phyloP scores from a whole-genome alignment of 2,329 filamentous ascomycete genomes.

The Calonectria naviculata region DNA sequence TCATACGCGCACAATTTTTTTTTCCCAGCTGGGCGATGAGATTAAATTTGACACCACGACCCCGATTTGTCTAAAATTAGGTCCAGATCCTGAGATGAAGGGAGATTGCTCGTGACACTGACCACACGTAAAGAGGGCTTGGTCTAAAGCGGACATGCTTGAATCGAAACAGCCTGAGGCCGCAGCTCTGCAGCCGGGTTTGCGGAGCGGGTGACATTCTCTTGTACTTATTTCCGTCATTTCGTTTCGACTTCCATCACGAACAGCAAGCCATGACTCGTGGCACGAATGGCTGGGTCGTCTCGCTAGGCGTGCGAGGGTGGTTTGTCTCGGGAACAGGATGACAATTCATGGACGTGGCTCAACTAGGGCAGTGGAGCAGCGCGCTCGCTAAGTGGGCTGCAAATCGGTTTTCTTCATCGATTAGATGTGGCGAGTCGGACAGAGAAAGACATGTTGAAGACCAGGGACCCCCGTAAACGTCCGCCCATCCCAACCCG shows the following conservation, averaged over 20 bases:
- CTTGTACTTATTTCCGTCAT: background rate
- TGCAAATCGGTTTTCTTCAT: slow-evolving; percentile 7
- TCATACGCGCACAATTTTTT: background rate
- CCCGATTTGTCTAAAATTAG: slow-evolving; percentile 1
- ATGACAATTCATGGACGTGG: background rate
- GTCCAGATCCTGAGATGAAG: background rate
- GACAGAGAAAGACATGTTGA: background rate
- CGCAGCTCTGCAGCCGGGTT: background rate
- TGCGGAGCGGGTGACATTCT: background rate
- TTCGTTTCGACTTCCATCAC: too few species aligned
- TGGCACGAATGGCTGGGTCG: background rate
- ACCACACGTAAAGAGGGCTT: background rate
- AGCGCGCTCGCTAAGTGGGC: background rate
- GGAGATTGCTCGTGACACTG: background rate
- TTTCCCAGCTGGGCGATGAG: background rate
- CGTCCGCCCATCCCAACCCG: background rate
- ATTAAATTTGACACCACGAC: background rate
- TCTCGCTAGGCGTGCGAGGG: background rate
- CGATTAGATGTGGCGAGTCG: slow-evolving; percentile 6
- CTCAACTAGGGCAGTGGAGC: background rate
- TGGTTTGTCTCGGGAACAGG: slow-evolving; percentile 3
- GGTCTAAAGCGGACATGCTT: background rate
- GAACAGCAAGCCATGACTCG: background rate
- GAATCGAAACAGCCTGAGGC: background rate
- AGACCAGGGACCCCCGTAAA: slow-evolving; percentile 4